Conservation (phyloP, 768 basidiomycete genomes). For the Hygrophoropsis aurantiaca region DNA sequence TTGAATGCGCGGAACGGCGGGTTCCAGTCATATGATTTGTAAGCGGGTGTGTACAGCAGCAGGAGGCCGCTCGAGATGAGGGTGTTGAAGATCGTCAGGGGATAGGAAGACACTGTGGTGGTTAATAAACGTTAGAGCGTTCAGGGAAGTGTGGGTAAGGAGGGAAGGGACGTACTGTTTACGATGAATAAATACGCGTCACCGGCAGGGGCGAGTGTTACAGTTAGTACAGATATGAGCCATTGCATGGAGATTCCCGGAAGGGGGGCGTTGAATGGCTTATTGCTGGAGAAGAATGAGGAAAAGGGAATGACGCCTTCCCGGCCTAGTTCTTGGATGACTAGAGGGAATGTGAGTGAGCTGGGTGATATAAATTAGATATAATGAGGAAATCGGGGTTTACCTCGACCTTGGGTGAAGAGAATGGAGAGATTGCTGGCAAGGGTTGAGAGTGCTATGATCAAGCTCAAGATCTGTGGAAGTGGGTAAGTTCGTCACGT, state of each 20-base stretch:
- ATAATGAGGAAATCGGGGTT: conserved; percentile 8
- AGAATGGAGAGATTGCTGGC: conserved; percentile 64
- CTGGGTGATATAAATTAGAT: no score
- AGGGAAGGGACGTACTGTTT: conserved; percentile 44
- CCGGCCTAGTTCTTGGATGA: conserved; percentile 72
- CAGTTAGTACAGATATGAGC: conserved; percentile 53
- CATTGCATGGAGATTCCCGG: conserved; percentile 65
- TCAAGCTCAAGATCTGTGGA: conserved; percentile 52
- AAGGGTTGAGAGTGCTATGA: conserved; percentile 64
- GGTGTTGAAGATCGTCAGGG: conserved; percentile 55
- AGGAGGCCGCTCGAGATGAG: conserved; percentile 62
- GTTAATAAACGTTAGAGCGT: neutral
- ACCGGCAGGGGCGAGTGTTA: conserved; percentile 61
- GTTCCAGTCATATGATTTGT: conserved; percentile 50
- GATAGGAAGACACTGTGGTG: conserved; percentile 55
- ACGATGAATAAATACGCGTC: conserved; percentile 75
- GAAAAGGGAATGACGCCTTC: conserved; percentile 71
- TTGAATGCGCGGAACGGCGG: conserved; percentile 65
- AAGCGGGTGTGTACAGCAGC: conserved; percentile 53
- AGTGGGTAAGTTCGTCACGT: no score
- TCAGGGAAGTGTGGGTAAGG: neutral
- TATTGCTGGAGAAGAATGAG: conserved; percentile 66
- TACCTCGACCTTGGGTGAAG: conserved; percentile 69
- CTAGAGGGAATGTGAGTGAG: conserved; percentile 31
- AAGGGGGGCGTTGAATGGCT: conserved; percentile 68